Base-by-base conservation (phyloP, 495 filamentous ascomycete species). In the Daldinia concentrica region DNA sequence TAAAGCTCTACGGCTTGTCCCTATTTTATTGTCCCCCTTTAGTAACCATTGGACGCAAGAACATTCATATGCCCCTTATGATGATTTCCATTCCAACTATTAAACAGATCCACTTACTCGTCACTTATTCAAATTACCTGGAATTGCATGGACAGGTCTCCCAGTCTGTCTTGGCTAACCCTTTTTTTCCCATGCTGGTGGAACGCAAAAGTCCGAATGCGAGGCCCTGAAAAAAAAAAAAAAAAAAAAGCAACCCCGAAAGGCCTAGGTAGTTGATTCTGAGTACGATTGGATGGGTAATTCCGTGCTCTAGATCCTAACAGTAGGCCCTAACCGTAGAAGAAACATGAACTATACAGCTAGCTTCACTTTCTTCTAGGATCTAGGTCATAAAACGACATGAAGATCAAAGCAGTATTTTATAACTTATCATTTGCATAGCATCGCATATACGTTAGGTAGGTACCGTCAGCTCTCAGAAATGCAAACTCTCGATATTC, bases 221-320 rank as follows among this genome's bases (percentile, higher is more conserved):
- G 43, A 48, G 43, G 19, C 43, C 43, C 43, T 48, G 43, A 12
- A 37, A 14, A n/a, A n/a, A n/a, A n/a, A n/a, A n/a, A n/a, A n/a
- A n/a, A n/a, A 29, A 41, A 64, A 73, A 71, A 71, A 74, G 58
- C 19, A 66, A 74, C 62, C n/a, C 58, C 24, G 41, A 62, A 55
- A 5, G 62, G 64, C 36, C 58, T 58, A 64, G 12, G 61, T 34
- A 52, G 29, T 59, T 11, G 19, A 52, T 22, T 43, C 26, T 24
- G 14, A 22, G 37, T 27, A 51, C 43, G 39, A 64, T 71, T 68
- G 64, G 72, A 30, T 68, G 72, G 72, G 37, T 64, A 64, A 24
- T 74, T 64, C 68, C 72, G 64, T 37, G 59, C 24, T 26, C 59
- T 63, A 22, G 58, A 34, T 55, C 58, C 56, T 54, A 45, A 50